Evolutionary conservation across 2,329 filamentous ascomycete species (phyloP).

Genomic region (Cercospora sp.): DNA sequence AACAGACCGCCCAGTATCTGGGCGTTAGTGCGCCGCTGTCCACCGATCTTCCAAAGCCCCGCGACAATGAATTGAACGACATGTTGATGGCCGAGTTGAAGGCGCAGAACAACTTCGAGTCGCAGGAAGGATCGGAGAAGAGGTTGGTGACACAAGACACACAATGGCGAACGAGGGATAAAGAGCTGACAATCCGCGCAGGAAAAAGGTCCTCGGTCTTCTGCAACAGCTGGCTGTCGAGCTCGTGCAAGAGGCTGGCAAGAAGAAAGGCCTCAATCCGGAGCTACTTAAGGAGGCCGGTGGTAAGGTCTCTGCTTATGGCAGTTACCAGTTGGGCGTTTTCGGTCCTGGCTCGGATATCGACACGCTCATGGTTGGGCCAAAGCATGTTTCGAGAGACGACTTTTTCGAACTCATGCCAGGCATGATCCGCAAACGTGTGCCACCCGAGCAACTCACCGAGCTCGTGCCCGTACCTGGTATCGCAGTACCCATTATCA

Average conservation of each 20-base stretch:
- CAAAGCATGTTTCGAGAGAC: slow-evolving; percentile 81
- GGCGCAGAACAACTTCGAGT: slow-evolving; percentile 88
- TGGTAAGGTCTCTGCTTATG: slow-evolving; percentile 93
- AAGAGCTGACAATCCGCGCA: slow-evolving; percentile 40
- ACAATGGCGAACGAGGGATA: background rate
- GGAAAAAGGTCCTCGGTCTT: slow-evolving; percentile 70
- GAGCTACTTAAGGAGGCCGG: slow-evolving; percentile 79
- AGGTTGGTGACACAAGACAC: slow-evolving; percentile 55
- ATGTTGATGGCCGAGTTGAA: slow-evolving; percentile 81
- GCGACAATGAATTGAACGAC: slow-evolving; percentile 75
- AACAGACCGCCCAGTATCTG: slow-evolving; percentile 20
- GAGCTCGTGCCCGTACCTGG: slow-evolving; percentile 84
- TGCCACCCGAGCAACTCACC: slow-evolving; percentile 74
- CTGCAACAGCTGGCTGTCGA: slow-evolving; percentile 79
- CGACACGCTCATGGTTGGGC: slow-evolving; percentile 89
- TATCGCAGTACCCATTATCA: slow-evolving; percentile 95
- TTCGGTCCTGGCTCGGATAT: slow-evolving; percentile 97
- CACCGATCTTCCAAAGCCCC: slow-evolving; percentile 68
- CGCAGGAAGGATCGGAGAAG: slow-evolving; percentile 75
- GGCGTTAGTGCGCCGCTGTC: slow-evolving; percentile 64
- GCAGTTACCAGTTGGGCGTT: slow-evolving; percentile 91
- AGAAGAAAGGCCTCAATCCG: slow-evolving; percentile 70
- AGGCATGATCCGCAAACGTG: slow-evolving; percentile 72
- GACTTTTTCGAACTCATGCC: slow-evolving; percentile 94
- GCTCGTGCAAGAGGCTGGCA: slow-evolving; percentile 80